These are phyloP conservation scores for Chaetomiaceae sp. DNA, from an alignment of 2,329 filamentous ascomycete genomes.

Conservation along the genomic window DNA sequence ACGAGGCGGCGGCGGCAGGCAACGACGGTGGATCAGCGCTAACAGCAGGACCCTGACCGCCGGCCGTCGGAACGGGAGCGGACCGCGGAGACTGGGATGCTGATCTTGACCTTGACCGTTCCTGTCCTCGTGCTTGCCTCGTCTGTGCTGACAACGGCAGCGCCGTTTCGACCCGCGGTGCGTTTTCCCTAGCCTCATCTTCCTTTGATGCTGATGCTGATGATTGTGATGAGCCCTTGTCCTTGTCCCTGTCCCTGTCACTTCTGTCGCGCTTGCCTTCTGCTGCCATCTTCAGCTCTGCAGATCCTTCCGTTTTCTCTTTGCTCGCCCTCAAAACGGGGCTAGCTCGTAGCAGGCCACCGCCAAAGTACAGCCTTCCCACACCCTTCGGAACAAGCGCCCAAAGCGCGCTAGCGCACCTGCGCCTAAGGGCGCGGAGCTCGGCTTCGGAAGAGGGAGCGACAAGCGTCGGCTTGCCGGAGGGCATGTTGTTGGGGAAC, in stretches of 20 bases:
- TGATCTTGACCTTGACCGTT: slow-evolving; percentile 6
- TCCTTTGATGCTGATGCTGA: background rate
- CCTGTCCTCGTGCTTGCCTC: slow-evolving; percentile 4
- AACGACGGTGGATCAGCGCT: background rate
- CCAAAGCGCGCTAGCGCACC: slow-evolving; percentile 60
- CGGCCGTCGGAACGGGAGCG: slow-evolving; percentile 16
- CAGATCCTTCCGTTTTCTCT: slow-evolving; percentile 22
- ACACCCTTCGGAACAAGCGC: slow-evolving; percentile 44
- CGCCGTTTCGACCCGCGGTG: background rate
- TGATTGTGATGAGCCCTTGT: background rate
- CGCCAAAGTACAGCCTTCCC: slow-evolving; percentile 48
- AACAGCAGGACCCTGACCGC: slow-evolving; percentile 15
- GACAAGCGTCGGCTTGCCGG: slow-evolving; percentile 55
- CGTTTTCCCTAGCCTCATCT: background rate
- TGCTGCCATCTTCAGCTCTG: slow-evolving; percentile 12
- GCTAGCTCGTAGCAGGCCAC: slow-evolving; percentile 20
- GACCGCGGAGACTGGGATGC: slow-evolving; percentile 9
- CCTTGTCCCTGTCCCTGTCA: background rate
- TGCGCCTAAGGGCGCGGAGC: slow-evolving; percentile 57
- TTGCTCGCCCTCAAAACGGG: slow-evolving; percentile 1
- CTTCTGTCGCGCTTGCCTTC: background rate
- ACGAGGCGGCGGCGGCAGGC: background rate
- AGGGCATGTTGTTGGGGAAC: slow-evolving; percentile 77
- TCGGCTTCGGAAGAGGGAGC: slow-evolving; percentile 58
- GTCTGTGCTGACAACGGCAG: slow-evolving; percentile 2